Percentiles rank a stretch among this genome's conserved stretches.
Evolutionary conservation across 768 basidiomycete genomes (phyloP).

Genomic region (Podaxis carcinomalis): DNA sequence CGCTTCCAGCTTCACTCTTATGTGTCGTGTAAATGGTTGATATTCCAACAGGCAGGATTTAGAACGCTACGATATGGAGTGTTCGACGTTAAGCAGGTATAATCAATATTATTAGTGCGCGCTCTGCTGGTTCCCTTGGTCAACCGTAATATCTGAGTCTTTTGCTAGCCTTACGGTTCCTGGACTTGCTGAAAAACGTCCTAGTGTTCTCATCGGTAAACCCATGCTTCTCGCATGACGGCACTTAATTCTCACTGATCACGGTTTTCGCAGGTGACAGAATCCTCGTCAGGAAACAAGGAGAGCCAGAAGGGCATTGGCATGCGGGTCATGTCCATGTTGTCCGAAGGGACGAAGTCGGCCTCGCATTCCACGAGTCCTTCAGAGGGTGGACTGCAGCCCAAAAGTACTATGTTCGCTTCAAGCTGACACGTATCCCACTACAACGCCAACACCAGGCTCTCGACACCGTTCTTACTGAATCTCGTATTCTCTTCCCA

Average conservation of each 20-base stretch:
- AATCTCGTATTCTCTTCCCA: conserved; percentile 51
- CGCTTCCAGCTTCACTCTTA: conserved; percentile 8
- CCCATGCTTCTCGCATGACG: conserved; percentile 5
- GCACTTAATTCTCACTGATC: not conserved
- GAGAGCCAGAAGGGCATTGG: conserved; percentile 40
- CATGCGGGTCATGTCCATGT: conserved; percentile 56
- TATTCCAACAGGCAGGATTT: conserved; percentile 33
- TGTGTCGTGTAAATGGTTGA: not conserved
- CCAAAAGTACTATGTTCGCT: conserved; percentile 45
- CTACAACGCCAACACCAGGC: conserved; percentile 59
- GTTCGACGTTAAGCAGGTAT: conserved; percentile 26
- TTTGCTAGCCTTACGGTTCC: conserved; percentile 24
- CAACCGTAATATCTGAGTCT: not conserved
- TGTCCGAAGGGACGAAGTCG: conserved; percentile 45
- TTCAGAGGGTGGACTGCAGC: conserved; percentile 35
- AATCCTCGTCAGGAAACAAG: conserved; percentile 45
- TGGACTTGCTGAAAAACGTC: conserved; percentile 54
- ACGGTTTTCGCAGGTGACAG: conserved; percentile 37
- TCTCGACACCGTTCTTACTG: conserved; percentile 38
- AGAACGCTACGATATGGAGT: conserved; percentile 29
- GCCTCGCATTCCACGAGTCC: conserved; percentile 40
- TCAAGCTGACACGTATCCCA: conserved; percentile 54
- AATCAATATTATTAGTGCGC: conserved; percentile 37
- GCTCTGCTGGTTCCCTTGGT: not conserved
- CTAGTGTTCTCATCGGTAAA: conserved; percentile 50